phyloP scores from a whole-genome alignment of 495 filamentous ascomycete species.

The Daldinia bambusicola region DNA sequence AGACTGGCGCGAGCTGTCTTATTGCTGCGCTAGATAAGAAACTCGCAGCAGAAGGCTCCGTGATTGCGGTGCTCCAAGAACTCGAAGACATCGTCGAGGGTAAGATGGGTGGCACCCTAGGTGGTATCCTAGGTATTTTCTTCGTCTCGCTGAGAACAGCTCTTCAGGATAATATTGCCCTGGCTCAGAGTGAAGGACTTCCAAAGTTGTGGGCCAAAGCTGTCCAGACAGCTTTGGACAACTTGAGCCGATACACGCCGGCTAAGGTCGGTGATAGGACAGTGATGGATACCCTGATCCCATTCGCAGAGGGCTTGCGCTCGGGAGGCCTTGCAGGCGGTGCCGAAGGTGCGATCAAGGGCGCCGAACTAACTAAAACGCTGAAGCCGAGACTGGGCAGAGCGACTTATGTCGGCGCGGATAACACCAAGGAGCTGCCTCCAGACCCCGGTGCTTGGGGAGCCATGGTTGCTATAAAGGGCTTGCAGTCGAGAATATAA shows the following conservation, averaged over 20 bases:
- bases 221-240: constrained; percentile 52
- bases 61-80: constrained; percentile 62
- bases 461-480: constrained; percentile 66
- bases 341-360: constrained; percentile 62
- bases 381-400: constrained; percentile 67
- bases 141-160: constrained; percentile 65
- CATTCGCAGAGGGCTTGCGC: constrained; percentile 63
- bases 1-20: constrained; percentile 57
- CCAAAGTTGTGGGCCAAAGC: constrained; percentile 53
- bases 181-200: constrained; percentile 44
- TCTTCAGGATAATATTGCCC: constrained; percentile 53
- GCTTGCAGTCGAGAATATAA: constrained; percentile 51
- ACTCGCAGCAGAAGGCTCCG: constrained; percentile 55
- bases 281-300: constrained; percentile 68
- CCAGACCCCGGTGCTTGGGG: constrained; percentile 73
- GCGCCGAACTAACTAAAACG: constrained; percentile 64
- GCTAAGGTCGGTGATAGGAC: constrained; percentile 62
- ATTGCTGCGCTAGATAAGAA: constrained; percentile 53
- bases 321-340: constrained; percentile 58
- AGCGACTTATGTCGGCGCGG: constrained; percentile 68
- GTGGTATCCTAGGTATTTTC: constrained; percentile 69
- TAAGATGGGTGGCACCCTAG: constrained; percentile 69
- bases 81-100: constrained; percentile 66
- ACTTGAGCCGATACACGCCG: constrained; percentile 59
- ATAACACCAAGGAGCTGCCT: constrained; percentile 56